Evolutionary conservation across 1,284 basidiomycete species (phyloP).

Genomic region (Malassezia globosa): DNA sequence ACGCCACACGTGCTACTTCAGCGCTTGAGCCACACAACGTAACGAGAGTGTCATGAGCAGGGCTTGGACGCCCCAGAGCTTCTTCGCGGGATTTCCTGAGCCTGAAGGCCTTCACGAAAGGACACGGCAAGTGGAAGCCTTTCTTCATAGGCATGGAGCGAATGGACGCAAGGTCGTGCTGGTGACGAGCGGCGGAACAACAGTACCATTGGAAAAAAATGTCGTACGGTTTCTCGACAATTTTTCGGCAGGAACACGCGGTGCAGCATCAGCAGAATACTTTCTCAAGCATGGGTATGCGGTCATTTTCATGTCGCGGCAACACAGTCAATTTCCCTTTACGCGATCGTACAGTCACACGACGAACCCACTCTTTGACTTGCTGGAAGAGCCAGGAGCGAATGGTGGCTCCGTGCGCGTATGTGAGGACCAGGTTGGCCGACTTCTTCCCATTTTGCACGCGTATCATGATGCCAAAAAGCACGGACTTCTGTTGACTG

Average conservation of each 20-base stretch:
- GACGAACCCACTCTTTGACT: slow-evolving; percentile 91
- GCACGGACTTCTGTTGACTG: slow-evolving; percentile 64
- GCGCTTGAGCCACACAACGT: no score
- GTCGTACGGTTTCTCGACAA: slow-evolving; percentile 90
- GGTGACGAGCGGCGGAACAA: slow-evolving; percentile 56
- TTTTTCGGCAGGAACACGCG: slow-evolving; percentile 93
- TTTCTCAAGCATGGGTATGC: slow-evolving; percentile 83
- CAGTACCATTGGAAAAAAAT: slow-evolving; percentile 41
- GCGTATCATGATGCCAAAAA: slow-evolving; percentile 70
- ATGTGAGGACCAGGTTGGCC: slow-evolving; percentile 54
- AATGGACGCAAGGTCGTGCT: slow-evolving; percentile 69
- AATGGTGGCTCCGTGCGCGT: slow-evolving; percentile 55
- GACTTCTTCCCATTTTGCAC: slow-evolving; percentile 63
- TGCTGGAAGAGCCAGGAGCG: slow-evolving; percentile 58
- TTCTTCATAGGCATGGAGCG: slow-evolving; percentile 60
- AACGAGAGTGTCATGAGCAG: background rate
- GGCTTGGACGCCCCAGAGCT: slow-evolving; percentile 14
- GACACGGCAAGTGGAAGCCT: slow-evolving; percentile 45
- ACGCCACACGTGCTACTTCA: no score
- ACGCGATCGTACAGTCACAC: slow-evolving; percentile 94
- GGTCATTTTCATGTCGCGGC: slow-evolving; percentile 94
- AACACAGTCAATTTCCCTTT: slow-evolving; percentile 93
- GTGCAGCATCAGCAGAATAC: slow-evolving; percentile 94
- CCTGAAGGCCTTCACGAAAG: background rate
- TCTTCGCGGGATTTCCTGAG: slow-evolving; percentile 5